Evolutionary conservation across 2,329 filamentous ascomycete genomes (phyloP).

Genomic region (Diaporthe citrichinensis): DNA sequence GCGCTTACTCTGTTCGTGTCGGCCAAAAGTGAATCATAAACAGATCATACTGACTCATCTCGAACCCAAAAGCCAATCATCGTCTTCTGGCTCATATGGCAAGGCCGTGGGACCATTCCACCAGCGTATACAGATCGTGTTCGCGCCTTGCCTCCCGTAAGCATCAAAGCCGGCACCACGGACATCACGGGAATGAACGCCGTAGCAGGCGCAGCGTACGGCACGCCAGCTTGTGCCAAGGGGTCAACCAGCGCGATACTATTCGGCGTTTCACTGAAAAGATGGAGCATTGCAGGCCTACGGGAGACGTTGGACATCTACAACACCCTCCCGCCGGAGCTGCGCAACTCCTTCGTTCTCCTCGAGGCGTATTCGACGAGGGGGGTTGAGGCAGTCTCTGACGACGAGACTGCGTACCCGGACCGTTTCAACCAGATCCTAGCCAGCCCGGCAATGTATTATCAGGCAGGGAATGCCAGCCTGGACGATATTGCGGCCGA

Average conservation of each 20-base stretch:
- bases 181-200: constrained; percentile 32
- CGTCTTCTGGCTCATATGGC: constrained; percentile 35
- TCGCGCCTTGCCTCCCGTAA: constrained; percentile 9
- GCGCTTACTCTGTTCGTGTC: neutral
- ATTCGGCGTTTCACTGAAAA: neutral
- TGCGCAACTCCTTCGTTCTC: constrained; percentile 29
- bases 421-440: constrained; percentile 33
- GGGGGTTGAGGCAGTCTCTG: constrained; percentile 14
- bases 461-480: neutral
- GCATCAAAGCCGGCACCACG: constrained; percentile 17
- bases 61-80: constrained; percentile 4
- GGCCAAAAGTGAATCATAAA: neutral
- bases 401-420: constrained; percentile 25
- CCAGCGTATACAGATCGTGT: constrained; percentile 1
- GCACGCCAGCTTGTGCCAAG: constrained; percentile 15
- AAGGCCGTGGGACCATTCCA: constrained; percentile 9
- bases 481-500: constrained; percentile 12
- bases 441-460: neutral
- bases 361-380: constrained; percentile 26
- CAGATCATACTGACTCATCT: neutral
- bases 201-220: constrained; percentile 31
- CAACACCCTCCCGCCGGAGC: constrained; percentile 11
- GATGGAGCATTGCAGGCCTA: constrained; percentile 11
- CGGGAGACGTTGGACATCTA: constrained; percentile 23
- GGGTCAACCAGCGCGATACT: constrained; percentile 18